Evolutionary conservation across 352 stramenopile species (phyloP).

Genomic region (Aphanomyces cochlioides): DNA sequence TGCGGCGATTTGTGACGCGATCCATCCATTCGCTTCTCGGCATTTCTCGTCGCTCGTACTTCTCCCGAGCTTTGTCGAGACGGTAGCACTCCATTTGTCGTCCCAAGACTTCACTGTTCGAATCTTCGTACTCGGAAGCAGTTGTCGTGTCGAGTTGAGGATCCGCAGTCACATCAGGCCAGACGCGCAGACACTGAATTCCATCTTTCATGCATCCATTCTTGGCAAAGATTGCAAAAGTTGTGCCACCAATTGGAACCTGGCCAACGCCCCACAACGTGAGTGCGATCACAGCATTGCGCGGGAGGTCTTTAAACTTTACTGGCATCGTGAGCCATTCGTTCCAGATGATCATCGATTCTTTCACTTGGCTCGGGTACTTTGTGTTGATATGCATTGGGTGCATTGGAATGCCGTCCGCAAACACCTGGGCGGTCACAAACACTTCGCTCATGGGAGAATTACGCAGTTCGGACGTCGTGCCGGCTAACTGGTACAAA

Average conservation of each 20-base stretch:
- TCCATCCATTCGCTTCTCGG: slow-evolving; percentile 89
- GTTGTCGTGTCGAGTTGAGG: slow-evolving; percentile 57
- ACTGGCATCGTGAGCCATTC: slow-evolving; percentile 86
- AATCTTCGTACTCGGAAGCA: slow-evolving; percentile 66
- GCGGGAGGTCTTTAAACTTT: slow-evolving; percentile 80
- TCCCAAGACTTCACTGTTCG: slow-evolving; percentile 48
- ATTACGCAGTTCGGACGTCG: slow-evolving; percentile 74
- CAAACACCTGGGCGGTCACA: slow-evolving; percentile 84
- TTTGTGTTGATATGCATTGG: slow-evolving; percentile 84
- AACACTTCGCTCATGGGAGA: slow-evolving; percentile 83
- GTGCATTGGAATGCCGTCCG: slow-evolving; percentile 74
- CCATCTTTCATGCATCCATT: slow-evolving; percentile 81
- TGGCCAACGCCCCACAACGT: slow-evolving; percentile 83
- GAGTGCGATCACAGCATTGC: slow-evolving; percentile 77
- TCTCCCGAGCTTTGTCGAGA: slow-evolving; percentile 84
- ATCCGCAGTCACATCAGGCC: slow-evolving; percentile 64
- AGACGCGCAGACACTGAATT: slow-evolving; percentile 83
- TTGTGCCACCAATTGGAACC: slow-evolving; percentile 77
- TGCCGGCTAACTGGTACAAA: slow-evolving; percentile 48
- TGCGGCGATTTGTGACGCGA: slow-evolving; percentile 79
- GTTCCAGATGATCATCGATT: slow-evolving; percentile 85
- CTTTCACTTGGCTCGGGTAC: slow-evolving; percentile 77
- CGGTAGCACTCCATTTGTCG: slow-evolving; percentile 55
- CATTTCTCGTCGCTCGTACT: slow-evolving; percentile 86
- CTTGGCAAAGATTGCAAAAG: slow-evolving; percentile 84